A percentile compares a stretch with the other conserved stretches of the same genome.
Evolutionary conservation across 2,329 filamentous ascomycete species (phyloP).

Genomic region (Diaporthe ampelina): DNA sequence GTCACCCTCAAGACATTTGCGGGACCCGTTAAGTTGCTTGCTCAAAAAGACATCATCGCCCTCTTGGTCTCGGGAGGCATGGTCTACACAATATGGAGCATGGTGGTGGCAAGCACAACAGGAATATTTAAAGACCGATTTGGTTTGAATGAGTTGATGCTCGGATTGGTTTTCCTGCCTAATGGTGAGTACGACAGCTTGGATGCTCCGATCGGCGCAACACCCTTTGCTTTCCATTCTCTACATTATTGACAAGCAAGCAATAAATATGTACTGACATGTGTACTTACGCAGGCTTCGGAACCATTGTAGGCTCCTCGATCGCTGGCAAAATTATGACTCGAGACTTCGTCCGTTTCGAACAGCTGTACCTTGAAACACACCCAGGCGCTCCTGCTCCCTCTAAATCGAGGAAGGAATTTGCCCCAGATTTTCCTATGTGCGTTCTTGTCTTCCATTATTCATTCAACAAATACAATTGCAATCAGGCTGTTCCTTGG

Average conservation of each 20-base stretch:
- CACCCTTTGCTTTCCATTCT: no score
- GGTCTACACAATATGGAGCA: constrained; percentile 62
- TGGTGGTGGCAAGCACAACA: constrained; percentile 61
- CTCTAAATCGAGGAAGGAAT: constrained; percentile 46
- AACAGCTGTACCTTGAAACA: constrained; percentile 48
- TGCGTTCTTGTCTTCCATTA: not conserved
- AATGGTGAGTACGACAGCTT: constrained; percentile 42
- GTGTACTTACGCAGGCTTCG: constrained; percentile 43
- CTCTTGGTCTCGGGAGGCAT: constrained; percentile 59
- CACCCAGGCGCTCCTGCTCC: constrained; percentile 45
- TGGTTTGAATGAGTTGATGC: constrained; percentile 45
- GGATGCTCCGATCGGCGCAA: no score
- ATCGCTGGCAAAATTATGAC: constrained; percentile 59
- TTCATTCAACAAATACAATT: no score
- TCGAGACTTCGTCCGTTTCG: constrained; percentile 50
- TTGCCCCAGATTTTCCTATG: constrained; percentile 57
- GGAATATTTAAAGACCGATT: constrained; percentile 55
- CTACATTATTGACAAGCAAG: no score
- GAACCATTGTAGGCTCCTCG: constrained; percentile 58
- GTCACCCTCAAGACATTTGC: constrained; percentile 52
- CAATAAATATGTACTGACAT: not conserved
- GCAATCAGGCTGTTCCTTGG: not conserved
- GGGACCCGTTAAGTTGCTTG: constrained; percentile 56
- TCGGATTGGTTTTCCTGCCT: constrained; percentile 47
- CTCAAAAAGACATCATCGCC: constrained; percentile 61